These are phyloP conservation scores for Candida maris DNA, from an alignment of 805 yeast species.

Conservation along the genomic window DNA sequence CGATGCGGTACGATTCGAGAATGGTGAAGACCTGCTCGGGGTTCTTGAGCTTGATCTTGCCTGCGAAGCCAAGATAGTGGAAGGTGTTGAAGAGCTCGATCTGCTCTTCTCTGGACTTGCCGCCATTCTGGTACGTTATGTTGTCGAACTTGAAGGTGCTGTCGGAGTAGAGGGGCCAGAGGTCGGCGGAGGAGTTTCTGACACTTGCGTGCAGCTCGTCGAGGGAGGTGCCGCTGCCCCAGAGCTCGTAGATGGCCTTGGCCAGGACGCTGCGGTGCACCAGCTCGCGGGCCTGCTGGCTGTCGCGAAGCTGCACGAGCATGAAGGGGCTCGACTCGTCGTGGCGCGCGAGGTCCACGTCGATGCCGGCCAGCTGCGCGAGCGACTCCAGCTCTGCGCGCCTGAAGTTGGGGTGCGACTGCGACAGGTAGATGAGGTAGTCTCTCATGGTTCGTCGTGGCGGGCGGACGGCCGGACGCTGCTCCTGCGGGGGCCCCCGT, in stretches of 20 bases:
- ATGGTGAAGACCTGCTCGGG: conserved; percentile 71
- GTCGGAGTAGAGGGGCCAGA: conserved; percentile 36
- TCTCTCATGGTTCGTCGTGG: conserved; percentile 49
- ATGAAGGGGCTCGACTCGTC: conserved; percentile 65
- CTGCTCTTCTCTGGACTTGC: conserved; percentile 47
- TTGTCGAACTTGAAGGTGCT: conserved; percentile 78
- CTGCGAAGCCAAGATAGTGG: conserved; percentile 64
- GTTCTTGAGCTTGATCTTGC: conserved; percentile 71
- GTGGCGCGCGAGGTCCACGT: conserved; percentile 58
- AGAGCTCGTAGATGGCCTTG: conserved; percentile 75
- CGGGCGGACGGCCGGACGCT: no score
- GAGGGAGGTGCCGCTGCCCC: conserved; percentile 65
- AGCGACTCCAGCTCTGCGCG: conserved; percentile 79
- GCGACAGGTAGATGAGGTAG: conserved; percentile 82
- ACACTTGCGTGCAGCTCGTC: conserved; percentile 57
- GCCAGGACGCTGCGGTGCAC: conserved; percentile 66
- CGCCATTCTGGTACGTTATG: conserved; percentile 68
- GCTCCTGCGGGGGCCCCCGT: no score
- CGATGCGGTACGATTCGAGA: conserved; percentile 62
- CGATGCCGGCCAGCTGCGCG: conserved; percentile 59
- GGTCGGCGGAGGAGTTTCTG: conserved; percentile 26
- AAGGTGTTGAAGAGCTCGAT: conserved; percentile 69
- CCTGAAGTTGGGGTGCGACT: conserved; percentile 75
- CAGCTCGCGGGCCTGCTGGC: conserved; percentile 61
- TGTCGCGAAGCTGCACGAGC: conserved; percentile 60